phyloP scores from a whole-genome alignment of 495 filamentous ascomycete genomes.

The Chaetomium fimeti region DNA sequence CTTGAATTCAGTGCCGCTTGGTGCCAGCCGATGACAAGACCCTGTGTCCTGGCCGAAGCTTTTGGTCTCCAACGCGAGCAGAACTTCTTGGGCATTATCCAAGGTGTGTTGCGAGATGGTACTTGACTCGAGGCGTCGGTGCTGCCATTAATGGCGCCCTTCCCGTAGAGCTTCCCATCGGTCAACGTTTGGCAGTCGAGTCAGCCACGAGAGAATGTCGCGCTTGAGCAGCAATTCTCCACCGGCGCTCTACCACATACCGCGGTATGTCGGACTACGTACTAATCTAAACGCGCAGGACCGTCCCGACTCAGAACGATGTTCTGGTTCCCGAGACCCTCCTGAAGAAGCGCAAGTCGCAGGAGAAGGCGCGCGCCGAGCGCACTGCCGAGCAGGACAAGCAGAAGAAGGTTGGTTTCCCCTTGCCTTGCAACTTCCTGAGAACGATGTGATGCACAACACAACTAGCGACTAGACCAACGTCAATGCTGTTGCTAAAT shows the following conservation, averaged over 20 bases:
- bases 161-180: conserved; percentile 46
- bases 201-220: conserved; percentile 88
- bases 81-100: conserved; percentile 58
- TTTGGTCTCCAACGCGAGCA: conserved; percentile 39
- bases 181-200: conserved; percentile 79
- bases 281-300: conserved; percentile 62
- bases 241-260: conserved; percentile 73
- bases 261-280: conserved; percentile 64
- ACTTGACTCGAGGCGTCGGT: conserved; percentile 29
- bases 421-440: conserved; percentile 25
- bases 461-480: conserved; percentile 81
- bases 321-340: conserved; percentile 96
- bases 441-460: conserved; percentile 58
- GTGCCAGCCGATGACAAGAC: conserved; percentile 19
- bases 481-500: conserved; percentile 92
- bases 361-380: conserved; percentile 95
- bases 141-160: conserved; percentile 9
- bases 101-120: conserved; percentile 86
- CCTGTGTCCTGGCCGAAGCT: not conserved
- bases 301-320: conserved; percentile 84
- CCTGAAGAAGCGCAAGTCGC: conserved; percentile 99
- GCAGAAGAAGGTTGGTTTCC: conserved; percentile 79
- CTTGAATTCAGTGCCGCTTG: conserved; percentile 78
- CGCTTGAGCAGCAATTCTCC: conserved; percentile 81
- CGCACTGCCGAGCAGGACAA: conserved; percentile 73